Percentiles rank a stretch among this genome's conserved stretches.
phyloP scores from a whole-genome alignment of 495 filamentous ascomycete genomes.

The Aspergillus wentii region DNA sequence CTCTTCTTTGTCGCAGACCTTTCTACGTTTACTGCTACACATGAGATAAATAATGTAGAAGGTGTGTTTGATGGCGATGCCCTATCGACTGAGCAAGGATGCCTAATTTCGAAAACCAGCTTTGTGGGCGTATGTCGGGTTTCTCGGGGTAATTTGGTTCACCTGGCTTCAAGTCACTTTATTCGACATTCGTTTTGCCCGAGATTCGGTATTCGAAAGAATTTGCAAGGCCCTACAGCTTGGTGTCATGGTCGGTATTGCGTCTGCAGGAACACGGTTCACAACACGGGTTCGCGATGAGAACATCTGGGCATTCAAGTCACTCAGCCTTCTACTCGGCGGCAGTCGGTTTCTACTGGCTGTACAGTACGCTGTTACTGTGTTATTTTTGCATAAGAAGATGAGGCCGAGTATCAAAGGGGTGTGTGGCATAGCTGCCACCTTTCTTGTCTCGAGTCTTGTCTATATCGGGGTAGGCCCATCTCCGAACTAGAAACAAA shows the following conservation, averaged over 20 bases:
- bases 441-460: slow-evolving; percentile 36
- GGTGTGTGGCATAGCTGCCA: slow-evolving; percentile 33
- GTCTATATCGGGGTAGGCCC: slow-evolving; percentile 48
- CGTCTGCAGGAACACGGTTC: slow-evolving; percentile 54
- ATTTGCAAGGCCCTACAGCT: slow-evolving; percentile 60
- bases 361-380: slow-evolving; percentile 52
- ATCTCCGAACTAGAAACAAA: too few species aligned
- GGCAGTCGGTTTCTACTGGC: slow-evolving; percentile 52
- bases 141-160: slow-evolving; percentile 65
- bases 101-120: slow-evolving; percentile 17
- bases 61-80: slow-evolving; percentile 16
- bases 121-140: slow-evolving; percentile 52
- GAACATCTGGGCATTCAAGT: slow-evolving; percentile 40
- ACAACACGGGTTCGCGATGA: slow-evolving; percentile 38
- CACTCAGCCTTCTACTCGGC: slow-evolving; percentile 52
- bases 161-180: slow-evolving; percentile 67
- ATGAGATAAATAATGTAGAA: slow-evolving; percentile 46
- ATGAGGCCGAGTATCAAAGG: slow-evolving; percentile 27
- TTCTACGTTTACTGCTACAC: slow-evolving; percentile 55
- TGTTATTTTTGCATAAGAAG: slow-evolving; percentile 37
- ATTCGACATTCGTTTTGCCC: slow-evolving; percentile 64
- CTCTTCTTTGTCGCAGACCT: slow-evolving; percentile 67
- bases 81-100: neutral
- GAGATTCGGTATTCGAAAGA: slow-evolving; percentile 63
- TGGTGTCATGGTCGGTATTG: slow-evolving; percentile 59